Percentiles rank a stretch among this genome's conserved stretches.
These are phyloP conservation scores for Taphrina sp. DNA, from an alignment of 1,139 yeast species.

Conservation along the genomic window DNA sequence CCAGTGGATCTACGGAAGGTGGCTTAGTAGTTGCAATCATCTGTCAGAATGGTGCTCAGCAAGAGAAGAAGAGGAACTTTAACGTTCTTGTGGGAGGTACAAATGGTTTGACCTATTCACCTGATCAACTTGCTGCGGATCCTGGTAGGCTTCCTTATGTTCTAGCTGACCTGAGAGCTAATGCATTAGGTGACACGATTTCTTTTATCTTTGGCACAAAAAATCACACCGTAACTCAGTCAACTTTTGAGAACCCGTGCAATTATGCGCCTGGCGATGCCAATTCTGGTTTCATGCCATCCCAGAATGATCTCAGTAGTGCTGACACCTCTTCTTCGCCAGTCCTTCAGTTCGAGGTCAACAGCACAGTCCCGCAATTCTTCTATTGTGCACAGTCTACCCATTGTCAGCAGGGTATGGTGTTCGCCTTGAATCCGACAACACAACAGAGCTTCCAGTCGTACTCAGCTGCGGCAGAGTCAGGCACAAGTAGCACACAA, in stretches of 20 bases:
- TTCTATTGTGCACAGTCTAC: conserved; percentile 11
- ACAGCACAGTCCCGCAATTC: not conserved
- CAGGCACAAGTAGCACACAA: no score
- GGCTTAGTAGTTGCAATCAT: conserved; percentile 6
- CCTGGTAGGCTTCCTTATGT: no score
- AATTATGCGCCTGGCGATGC: not conserved
- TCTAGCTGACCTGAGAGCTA: no score
- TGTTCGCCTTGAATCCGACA: conserved; percentile 17
- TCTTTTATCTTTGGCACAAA: conserved; percentile 5
- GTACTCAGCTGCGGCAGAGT: no score
- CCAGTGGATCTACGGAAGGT: not conserved
- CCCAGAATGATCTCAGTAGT: not conserved
- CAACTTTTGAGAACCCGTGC: conserved; percentile 10
- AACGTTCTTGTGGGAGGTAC: conserved; percentile 20
- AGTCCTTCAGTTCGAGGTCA: conserved; percentile 3
- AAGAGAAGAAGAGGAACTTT: not conserved
- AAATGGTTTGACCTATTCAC: conserved; percentile 11
- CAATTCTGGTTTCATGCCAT: conserved; percentile 6
- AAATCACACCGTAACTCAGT: conserved; percentile 22
- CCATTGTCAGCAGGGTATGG: conserved; percentile 21
- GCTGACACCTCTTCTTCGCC: conserved; percentile 4
- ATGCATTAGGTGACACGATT: conserved; percentile 3
- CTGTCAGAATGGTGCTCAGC: not conserved
- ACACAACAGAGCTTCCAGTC: not conserved
- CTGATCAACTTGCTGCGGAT: not conserved